Base-by-base conservation (phyloP, 31 red algal species). In the Bonnemaisonia californica region DNA sequence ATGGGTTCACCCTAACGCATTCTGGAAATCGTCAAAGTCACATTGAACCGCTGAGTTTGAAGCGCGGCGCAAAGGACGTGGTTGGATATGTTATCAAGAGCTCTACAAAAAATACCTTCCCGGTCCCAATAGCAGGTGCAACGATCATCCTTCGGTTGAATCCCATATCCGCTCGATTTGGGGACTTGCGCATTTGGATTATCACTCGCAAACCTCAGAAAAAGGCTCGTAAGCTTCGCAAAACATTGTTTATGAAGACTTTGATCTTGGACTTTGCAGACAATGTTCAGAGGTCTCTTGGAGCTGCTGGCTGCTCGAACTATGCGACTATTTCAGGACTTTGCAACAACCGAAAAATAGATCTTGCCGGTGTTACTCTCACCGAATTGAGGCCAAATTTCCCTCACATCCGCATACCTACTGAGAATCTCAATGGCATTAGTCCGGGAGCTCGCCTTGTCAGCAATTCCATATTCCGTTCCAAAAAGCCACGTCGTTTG, bases 401-500 rank as follows among this genome's bases (percentile, higher is more conserved):
- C 24, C 36, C 40, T 23, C 31, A 73, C 3, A 47, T 3, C 24
- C 31, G 69, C 18, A 4, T 51, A 22, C 69, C 69, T 0, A 73
- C 69, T 29, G 16, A 35, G 12, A 24, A 51, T 18, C 26, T 73
- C 37, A 42, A 40, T 21, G 23, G 12, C 31, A 28, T 21, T 35
- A 24, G 19, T 39, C 69, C 69, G 4, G 39, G 36, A 40, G n/a
- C 69, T 7, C 69, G 69, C 12, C 8, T 47, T 13, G 13, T 89
- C 12, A 89, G 85, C 58, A 73, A 89, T 39, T 62, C 66, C 24
- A 56, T 89, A 16, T 74, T 77, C 58, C 71, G 74, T 22, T 11
- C 21, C 26, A 74, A 34, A 51, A 69, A 41, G 8, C n/a, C n/a
- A n/a, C 19, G 75, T 8, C 67, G 60, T 57, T 22, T 33, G 39